These are phyloP conservation scores for Oryza glaberrima DNA, from an alignment of 176 grass and related monocot species.

Conservation along the genomic window DNA sequence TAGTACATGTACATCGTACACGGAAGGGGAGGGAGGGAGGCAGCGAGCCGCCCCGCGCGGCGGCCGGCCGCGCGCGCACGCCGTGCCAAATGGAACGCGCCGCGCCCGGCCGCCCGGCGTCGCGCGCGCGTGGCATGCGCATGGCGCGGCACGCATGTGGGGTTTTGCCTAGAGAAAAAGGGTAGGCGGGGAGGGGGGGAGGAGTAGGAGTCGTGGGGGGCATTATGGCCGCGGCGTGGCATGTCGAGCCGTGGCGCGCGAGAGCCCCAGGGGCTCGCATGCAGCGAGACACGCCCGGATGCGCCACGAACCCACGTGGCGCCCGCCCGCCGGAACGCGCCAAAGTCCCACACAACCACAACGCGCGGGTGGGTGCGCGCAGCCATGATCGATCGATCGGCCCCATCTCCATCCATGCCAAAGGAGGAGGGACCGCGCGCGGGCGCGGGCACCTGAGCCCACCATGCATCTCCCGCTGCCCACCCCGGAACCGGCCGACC, in stretches of 20 bases:
- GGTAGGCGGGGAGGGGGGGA: no score
- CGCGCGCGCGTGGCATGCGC: no score
- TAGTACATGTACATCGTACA: background rate
- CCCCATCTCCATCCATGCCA: background rate
- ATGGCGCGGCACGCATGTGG: no score
- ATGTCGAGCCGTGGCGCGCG: background rate
- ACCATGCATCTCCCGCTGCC: background rate
- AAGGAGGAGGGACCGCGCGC: background rate
- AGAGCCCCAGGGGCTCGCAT: background rate
- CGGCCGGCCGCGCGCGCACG: background rate
- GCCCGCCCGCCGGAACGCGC: background rate
- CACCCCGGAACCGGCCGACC: background rate
- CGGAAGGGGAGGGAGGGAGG: background rate
- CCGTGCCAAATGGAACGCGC: background rate
- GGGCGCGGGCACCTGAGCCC: constrained; percentile 28
- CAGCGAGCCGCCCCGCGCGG: constrained; percentile 10
- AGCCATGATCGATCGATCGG: no score
- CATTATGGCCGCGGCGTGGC: constrained; percentile 40
- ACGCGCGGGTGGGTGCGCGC: no score
- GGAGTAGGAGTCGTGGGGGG: background rate
- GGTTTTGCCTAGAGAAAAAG: no score
- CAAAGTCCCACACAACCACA: background rate
- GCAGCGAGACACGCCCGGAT: background rate
- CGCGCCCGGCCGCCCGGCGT: background rate
- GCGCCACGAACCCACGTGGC: background rate